phyloP scores from a whole-genome alignment of 257 asterid species.

The Solanum paucissectum region DNA sequence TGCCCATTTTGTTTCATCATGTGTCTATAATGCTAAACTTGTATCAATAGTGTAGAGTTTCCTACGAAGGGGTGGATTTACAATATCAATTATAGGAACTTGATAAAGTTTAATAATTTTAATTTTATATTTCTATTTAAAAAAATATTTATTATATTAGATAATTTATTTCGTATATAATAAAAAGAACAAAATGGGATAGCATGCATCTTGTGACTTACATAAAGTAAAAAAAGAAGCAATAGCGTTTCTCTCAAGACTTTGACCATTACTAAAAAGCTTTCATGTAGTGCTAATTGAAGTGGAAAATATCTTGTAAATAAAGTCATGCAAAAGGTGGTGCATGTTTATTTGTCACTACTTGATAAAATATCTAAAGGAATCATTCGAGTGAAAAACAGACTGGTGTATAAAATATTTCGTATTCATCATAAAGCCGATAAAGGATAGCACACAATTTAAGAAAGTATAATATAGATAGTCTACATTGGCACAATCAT shows the following conservation, averaged over 20 bases:
- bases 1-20: not conserved
- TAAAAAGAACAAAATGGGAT: not conserved
- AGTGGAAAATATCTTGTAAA: not conserved
- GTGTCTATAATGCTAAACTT: not conserved
- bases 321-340: not conserved
- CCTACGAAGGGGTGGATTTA: not conserved
- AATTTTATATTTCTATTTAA: not conserved
- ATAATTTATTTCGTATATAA: not conserved
- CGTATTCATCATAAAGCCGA: rapidly evolving
- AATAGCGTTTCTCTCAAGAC: not conserved
- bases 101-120: not conserved
- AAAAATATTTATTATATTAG: not conserved
- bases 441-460: not conserved
- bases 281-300: not conserved
- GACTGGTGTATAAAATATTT: rapidly evolving
- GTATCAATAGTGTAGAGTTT: not conserved
- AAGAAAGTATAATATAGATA: not conserved
- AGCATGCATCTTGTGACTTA: not conserved
- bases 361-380: not conserved
- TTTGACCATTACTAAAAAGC: not conserved
- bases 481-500: not conserved
- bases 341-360: not conserved
- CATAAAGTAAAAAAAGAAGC: not conserved
- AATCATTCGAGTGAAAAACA: not conserved
- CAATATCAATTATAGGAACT: not conserved